Evolutionary conservation across 305 asterid species (phyloP), one percentile per base, ranked within the genome.

Genomic region (Fraxinus xanthoxyloides): DNA sequence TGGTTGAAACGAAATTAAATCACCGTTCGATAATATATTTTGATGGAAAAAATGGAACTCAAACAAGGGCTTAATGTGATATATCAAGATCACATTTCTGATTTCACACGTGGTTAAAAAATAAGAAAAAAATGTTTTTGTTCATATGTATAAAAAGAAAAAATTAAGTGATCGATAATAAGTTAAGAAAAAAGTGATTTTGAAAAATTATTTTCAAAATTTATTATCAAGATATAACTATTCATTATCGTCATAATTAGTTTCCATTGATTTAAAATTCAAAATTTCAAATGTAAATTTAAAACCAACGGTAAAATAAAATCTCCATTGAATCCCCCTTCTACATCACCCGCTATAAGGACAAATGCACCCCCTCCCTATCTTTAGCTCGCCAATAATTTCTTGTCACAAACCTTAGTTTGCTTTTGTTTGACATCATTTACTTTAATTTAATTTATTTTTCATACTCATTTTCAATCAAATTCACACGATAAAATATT

Each of bases 291-390:
- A 77, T 5, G 26, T n/a, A 35, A 24, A 72, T 69, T 69, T 24
- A 74, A 72, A 56, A 56, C 77, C 36, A 79, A 61, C 77, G 65
- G 83, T 83, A 75, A 83, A 48, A 17, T 73, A n/a, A 5, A 72
- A 72, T 65, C 73, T 26, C 73, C 73, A 26, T 24, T 65, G 6
- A 26, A 65, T 24, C n/a, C 35, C 35, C 72, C 6, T 8, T 65
- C 34, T 0, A 7, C 0, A 8, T 23, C 69, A 59, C 69, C 31
- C 15, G 31, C 21, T 21, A 21, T 7, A 61, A 61, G 5, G 12
- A 21, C 24, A 1, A 48, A 48, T 17, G 9, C 69, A 2, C 69
- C 69, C 10, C 69, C 7, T n/a, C n/a, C n/a, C n/a, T n/a, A 19
- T 5, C 2, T 59, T 59, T 21, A 56, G 1, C 67, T 56, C 28